phyloP scores from a whole-genome alignment of 768 basidiomycete species.

The Mycena olivaceomarginata region DNA sequence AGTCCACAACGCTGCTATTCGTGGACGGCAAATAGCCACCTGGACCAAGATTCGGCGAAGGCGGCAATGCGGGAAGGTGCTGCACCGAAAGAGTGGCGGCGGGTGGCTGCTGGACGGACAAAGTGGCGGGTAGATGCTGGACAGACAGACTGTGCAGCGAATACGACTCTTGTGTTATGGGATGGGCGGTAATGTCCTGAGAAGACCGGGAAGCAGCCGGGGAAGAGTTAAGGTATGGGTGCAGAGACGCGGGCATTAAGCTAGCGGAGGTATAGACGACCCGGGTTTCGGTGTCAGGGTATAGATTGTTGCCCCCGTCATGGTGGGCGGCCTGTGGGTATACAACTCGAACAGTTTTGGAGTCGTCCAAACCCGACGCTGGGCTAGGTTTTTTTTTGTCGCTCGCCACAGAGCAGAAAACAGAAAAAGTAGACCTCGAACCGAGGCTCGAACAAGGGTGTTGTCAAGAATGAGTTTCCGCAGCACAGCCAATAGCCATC shows the following conservation, averaged over 20 bases:
- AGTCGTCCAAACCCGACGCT: not conserved
- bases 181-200: conserved; percentile 43
- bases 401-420: conserved; percentile 25
- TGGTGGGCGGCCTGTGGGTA: conserved; percentile 11
- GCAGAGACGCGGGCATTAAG: conserved; percentile 45
- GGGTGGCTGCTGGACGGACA: conserved; percentile 17
- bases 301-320: not conserved
- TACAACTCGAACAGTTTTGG: conserved; percentile 16
- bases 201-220: conserved; percentile 50
- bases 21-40: conserved; percentile 32
- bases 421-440: conserved; percentile 32
- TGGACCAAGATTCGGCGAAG: conserved; percentile 16
- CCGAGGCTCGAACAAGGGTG: conserved; percentile 24
- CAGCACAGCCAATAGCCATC: conserved; percentile 26
- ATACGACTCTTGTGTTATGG: conserved; percentile 41
- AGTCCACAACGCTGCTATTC: conserved; percentile 25
- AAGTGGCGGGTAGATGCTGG: conserved; percentile 33
- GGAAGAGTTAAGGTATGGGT: conserved; percentile 46
- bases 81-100: conserved; percentile 21
- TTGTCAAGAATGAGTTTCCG: conserved; percentile 19
- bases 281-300: conserved; percentile 1
- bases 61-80: conserved; percentile 24
- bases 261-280: conserved; percentile 39
- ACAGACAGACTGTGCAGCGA: conserved; percentile 39
- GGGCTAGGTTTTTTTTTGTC: conserved; percentile 1